These are phyloP conservation scores for Cutaneotrichosporon spelunceum DNA, from an alignment of 1,284 basidiomycete species.

Conservation along the genomic window DNA sequence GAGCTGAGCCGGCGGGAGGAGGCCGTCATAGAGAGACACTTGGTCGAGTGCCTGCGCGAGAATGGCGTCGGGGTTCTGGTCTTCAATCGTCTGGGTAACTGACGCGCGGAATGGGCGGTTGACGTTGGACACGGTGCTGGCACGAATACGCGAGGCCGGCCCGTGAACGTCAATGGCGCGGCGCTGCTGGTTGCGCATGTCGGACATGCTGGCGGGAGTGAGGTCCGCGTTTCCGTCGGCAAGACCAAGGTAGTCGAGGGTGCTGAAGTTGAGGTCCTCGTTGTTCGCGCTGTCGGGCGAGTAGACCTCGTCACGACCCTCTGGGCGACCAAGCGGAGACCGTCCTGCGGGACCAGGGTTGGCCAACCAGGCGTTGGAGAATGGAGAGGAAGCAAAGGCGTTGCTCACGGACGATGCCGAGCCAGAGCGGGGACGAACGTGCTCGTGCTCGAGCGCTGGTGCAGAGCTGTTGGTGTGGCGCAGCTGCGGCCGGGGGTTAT, in stretches of 20 bases:
- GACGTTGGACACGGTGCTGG: conserved; percentile 80
- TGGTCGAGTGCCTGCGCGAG: conserved; percentile 39
- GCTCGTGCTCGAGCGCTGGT: conserved; percentile 58
- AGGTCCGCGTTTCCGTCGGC: conserved; percentile 54
- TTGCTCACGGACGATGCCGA: conserved; percentile 77
- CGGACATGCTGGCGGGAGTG: conserved; percentile 75
- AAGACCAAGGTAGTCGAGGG: conserved; percentile 89
- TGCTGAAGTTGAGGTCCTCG: conserved; percentile 87
- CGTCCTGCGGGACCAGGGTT: conserved; percentile 47
- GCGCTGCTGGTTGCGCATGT: conserved; percentile 79
- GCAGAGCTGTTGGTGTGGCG: conserved; percentile 69
- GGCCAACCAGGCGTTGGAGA: conserved; percentile 80
- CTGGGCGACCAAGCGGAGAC: conserved; percentile 36
- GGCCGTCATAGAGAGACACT: conserved; percentile 42
- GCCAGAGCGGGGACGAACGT: conserved; percentile 78
- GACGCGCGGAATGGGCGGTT: conserved; percentile 61
- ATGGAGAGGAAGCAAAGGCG: conserved; percentile 80
- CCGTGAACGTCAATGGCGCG: conserved; percentile 69
- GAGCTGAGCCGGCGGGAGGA: conserved; percentile 16
- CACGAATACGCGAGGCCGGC: conserved; percentile 69
- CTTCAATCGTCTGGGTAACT: conserved; percentile 59
- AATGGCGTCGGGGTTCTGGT: conserved; percentile 57
- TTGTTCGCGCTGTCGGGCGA: conserved; percentile 34
- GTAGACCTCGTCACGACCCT: conserved; percentile 64
- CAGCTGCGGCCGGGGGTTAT: conserved; percentile 54